Evolutionary conservation across 108 stramenopile genomes (phyloP), one percentile per base, ranked within the genome.

Genomic region (Cyclotella atomus): DNA sequence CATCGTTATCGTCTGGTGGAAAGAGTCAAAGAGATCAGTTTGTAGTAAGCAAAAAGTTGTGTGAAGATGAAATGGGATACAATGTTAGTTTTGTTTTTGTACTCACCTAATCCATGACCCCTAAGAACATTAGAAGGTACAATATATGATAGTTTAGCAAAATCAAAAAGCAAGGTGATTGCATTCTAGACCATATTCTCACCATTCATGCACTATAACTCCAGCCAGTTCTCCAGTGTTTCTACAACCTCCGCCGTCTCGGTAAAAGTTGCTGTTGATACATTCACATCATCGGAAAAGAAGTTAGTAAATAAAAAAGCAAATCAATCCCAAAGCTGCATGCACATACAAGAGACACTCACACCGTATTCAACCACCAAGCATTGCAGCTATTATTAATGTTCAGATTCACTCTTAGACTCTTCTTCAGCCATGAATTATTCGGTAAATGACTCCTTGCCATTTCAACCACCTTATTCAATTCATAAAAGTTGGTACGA

Each of bases 231-330:
- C 66, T 10, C 67, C 75, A n/a, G 60, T 41, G 29, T 76, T 76
- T 9, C 28, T 27, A 27, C 75, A 76, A n/a, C 75, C 65, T 44
- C 56, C 29, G 10, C 75, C 75, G 21, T 15, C 14, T 2, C 56
- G 52, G 45, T 75, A 75, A 67, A 75, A 75, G 34, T 75, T 75
- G 33, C 7, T 41, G 38, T n/a, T n/a, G n/a, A n/a, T n/a, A n/a
- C n/a, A n/a, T n/a, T n/a, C n/a, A 70, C 10, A 6, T 12, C 33
- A 7, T 55, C 69, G n/a, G n/a, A n/a, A n/a, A n/a, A n/a, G n/a
- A n/a, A n/a, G n/a, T n/a, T n/a, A n/a, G n/a, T n/a, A n/a, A n/a
- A n/a, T n/a, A n/a, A n/a, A n/a, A n/a, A n/a, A n/a, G n/a, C n/a
- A n/a, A n/a, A n/a, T n/a, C n/a, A n/a, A n/a, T n/a, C n/a, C n/a